Base-by-base conservation (phyloP, 1,284 basidiomycete genomes). In the Stereum hirsutum region DNA sequence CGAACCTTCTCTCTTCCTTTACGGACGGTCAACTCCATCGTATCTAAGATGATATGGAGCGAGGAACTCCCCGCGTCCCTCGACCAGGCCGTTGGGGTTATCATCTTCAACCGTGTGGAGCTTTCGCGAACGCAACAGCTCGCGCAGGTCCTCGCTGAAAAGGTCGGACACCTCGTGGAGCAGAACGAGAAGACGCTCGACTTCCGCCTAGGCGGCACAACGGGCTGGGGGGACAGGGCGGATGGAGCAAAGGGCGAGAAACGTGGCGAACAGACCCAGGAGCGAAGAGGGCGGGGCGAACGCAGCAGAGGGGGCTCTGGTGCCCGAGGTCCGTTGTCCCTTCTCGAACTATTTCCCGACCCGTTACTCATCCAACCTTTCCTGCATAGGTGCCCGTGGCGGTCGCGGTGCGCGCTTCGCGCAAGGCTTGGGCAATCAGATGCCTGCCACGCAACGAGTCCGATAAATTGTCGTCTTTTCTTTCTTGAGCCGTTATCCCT, bases 41-140 rank as follows among this genome's bases (percentile, higher is more conserved):
- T 98, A 38, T 94, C 89, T 37, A 91, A 93, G 66, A 98, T 99
- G 96, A 97, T 99, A 57, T 98, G 94, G 92, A 92, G 79, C 55
- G 96, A 98, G 60, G 94, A 98, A 61, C 72, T 99, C 12, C 75
- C 89, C 0, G 96, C 95, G 1, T 94, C 91, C 25, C 72, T 99
- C 46, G 96, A 99, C 61, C 89, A 89, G 60, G 81, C 89, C 15
- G 81, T 81, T 42, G 78, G 81, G 43, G 90, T 94, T 36, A 72
- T 96, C 41, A 81, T 94, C 39, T 91, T 97, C 72, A 88, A 95
- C 61, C 81, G 88, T 43, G 78, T 91, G 43, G 92, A 97, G 56
- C 75, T 92, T 35, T 80, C 88, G 25, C 84, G 90, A 44, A 73
- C 89, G n/a, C 95, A 99, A 63, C 83, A 92, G 57, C 69, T 96